These are phyloP conservation scores for Fusarium luffae DNA, from an alignment of 2,329 filamentous ascomycete genomes.

Conservation along the genomic window DNA sequence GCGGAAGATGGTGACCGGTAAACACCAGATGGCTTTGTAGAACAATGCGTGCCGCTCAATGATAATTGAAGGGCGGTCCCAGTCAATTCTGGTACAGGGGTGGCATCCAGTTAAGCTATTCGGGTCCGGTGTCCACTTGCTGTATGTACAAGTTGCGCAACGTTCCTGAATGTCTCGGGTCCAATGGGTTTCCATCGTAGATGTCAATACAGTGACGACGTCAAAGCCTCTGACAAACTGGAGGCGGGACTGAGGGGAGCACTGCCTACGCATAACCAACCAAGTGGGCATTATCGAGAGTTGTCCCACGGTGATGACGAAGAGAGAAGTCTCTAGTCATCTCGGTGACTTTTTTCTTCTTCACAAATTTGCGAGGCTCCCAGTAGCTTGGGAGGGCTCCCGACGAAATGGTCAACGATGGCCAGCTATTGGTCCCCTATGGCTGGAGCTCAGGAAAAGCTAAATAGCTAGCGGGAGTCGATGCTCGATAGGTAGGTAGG, in stretches of 20 bases:
- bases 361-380: slow-evolving; percentile 13
- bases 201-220: slow-evolving; percentile 21
- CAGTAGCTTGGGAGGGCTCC: slow-evolving; percentile 31
- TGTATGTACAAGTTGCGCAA: slow-evolving; percentile 22
- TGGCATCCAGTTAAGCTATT: not conserved
- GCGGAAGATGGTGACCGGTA: slow-evolving; percentile 4
- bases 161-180: slow-evolving; percentile 30
- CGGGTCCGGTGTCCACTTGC: slow-evolving; percentile 9
- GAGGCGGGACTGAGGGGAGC: slow-evolving; percentile 2
- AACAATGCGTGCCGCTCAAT: slow-evolving; percentile 5
- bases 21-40: not conserved
- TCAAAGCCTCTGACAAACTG: not conserved
- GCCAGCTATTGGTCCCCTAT: slow-evolving; percentile 30
- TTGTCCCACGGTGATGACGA: not conserved
- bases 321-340: slow-evolving; percentile 1
- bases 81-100: slow-evolving; percentile 24
- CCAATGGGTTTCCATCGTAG: slow-evolving; percentile 15
- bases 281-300: not conserved
- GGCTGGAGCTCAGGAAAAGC: slow-evolving; percentile 21
- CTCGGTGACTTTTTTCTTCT: slow-evolving; percentile 4
- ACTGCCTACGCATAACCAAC: not conserved
- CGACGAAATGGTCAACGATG: slow-evolving; percentile 30
- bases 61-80: slow-evolving; percentile 22
- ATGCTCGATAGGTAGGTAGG: not conserved
- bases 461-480: slow-evolving; percentile 11